These are phyloP conservation scores for Gonapodya sp. DNA, from an alignment of 192 early-diverging fungal species.

Conservation along the genomic window DNA sequence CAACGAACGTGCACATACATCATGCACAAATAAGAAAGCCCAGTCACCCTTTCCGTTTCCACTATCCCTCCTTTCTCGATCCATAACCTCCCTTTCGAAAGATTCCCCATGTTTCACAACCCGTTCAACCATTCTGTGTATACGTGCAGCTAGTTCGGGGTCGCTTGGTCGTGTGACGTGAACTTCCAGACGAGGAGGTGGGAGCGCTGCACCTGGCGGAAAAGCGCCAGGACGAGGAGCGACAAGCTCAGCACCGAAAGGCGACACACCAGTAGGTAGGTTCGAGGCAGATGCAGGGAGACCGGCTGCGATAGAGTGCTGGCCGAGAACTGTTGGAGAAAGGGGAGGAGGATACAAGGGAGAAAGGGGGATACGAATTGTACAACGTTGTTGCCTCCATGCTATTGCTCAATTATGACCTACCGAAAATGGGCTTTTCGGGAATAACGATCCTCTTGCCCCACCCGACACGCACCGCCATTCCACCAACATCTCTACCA, in stretches of 20 bases:
- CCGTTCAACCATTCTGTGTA: constrained; percentile 79
- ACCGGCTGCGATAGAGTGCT: not conserved
- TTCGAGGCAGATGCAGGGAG: not conserved
- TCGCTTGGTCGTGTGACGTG: constrained; percentile 52
- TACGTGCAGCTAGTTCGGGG: constrained; percentile 39
- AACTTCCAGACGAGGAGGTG: constrained; percentile 38
- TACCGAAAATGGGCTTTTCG: constrained; percentile 60
- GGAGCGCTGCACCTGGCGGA: not conserved
- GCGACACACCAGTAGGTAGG: not conserved
- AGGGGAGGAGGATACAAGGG: constrained; percentile 55
- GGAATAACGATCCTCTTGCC: constrained; percentile 73
- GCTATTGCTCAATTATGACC: too few species aligned
- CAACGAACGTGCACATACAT: constrained; percentile 36
- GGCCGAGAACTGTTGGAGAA: constrained; percentile 1
- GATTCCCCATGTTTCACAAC: constrained; percentile 60
- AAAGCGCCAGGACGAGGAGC: not conserved
- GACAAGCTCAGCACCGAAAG: not conserved
- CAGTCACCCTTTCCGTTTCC: constrained; percentile 48
- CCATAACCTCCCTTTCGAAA: constrained; percentile 66
- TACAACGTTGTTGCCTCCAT: not conserved
- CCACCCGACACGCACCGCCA: constrained; percentile 66
- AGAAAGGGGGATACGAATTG: not conserved
- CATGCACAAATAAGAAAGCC: constrained; percentile 60
- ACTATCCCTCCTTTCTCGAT: constrained; percentile 28
- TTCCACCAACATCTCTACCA: constrained; percentile 48